A percentile compares a stretch with the other conserved stretches of the same genome.
phyloP scores from a whole-genome alignment of 2,329 filamentous ascomycete genomes.

The Alternaria triticimaculans region DNA sequence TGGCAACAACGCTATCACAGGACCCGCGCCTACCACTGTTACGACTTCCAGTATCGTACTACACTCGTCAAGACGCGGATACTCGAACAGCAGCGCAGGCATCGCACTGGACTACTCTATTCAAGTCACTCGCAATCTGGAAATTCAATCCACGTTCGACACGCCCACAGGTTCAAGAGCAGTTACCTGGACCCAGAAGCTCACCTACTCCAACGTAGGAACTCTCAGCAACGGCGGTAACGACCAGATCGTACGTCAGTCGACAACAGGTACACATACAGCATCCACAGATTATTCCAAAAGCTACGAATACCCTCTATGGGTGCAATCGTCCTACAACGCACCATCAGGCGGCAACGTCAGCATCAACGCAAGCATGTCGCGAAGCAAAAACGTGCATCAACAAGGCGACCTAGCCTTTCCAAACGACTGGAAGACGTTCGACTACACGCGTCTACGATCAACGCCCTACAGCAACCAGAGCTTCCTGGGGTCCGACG shows the following conservation, averaged over 20 bases:
- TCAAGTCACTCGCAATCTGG: conserved; percentile 62
- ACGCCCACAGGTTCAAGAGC: conserved; percentile 54
- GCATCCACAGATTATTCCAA: conserved; percentile 46
- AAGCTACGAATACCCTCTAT: conserved; percentile 67
- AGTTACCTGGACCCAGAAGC: conserved; percentile 65
- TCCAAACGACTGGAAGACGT: conserved; percentile 67
- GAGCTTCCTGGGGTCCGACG: conserved; percentile 47
- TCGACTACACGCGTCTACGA: conserved; percentile 48
- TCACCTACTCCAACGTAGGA: conserved; percentile 64
- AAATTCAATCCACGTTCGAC: conserved; percentile 59
- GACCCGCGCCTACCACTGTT: conserved; percentile 46
- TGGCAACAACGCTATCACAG: conserved; percentile 60
- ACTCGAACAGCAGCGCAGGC: conserved; percentile 62
- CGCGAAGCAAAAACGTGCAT: conserved; percentile 57
- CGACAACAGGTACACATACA: conserved; percentile 58
- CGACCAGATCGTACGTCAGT: conserved; percentile 61
- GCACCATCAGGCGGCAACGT: conserved; percentile 51
- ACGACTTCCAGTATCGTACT: conserved; percentile 58
- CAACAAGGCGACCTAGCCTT: conserved; percentile 59
- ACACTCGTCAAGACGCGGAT: conserved; percentile 56
- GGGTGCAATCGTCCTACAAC: conserved; percentile 61
- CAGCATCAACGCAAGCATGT: conserved; percentile 57
- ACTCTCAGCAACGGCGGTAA: conserved; percentile 61
- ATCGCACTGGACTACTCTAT: conserved; percentile 66
- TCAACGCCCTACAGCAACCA: not conserved